Base-by-base conservation (phyloP, 108 stramenopile genomes). In the Seminavis robusta region DNA sequence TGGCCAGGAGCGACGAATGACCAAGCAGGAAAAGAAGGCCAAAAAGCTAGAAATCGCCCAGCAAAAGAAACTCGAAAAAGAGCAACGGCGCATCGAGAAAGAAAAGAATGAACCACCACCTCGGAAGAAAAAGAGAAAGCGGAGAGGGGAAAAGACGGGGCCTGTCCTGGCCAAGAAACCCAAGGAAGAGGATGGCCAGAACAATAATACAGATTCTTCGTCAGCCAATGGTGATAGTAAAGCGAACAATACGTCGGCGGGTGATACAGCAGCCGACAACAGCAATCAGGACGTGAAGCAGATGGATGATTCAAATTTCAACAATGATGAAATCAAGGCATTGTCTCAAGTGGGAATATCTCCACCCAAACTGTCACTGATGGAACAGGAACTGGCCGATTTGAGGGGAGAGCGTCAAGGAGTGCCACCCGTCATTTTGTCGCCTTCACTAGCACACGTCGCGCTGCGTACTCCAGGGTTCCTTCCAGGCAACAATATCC, bases 1-100 rank as follows among this genome's bases (percentile, higher is more conserved):
- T 60, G 85, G 85, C 19, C 61, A 46, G 17, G 82, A 78, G 36
- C 77, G 82, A 36, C 79, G 90, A 30, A 87, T 87, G 90, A 85
- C 81, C 6, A 71, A 47, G n/a, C 55, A 71, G 52, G 86, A 92
- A 59, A 92, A 88, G 65, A 83, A 74, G 59, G 50, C 66, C n/a
- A 20, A 63, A 11, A 84, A 79, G 36, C 31, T 52, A 27, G 41
- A 78, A 65, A 17, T 83, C 21, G 62, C 46, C 29, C 41, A 39
- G 34, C 77, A n/a, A n/a, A n/a, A 71, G 24, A 64, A 67, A 39
- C 52, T 52, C 10, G 72, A 56, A 34, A 67, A 73, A 42, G 49
- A 64, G 17, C 52, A 33, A 44, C 60, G 57, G 3, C 30, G 34
- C 53, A 53, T 34, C 36, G 1, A 47, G 53, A 30, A 59, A 27